Evolutionary conservation across 805 yeast species (phyloP), one percentile per base, ranked within the genome.

Genomic region (Kuraishia borneana): DNA sequence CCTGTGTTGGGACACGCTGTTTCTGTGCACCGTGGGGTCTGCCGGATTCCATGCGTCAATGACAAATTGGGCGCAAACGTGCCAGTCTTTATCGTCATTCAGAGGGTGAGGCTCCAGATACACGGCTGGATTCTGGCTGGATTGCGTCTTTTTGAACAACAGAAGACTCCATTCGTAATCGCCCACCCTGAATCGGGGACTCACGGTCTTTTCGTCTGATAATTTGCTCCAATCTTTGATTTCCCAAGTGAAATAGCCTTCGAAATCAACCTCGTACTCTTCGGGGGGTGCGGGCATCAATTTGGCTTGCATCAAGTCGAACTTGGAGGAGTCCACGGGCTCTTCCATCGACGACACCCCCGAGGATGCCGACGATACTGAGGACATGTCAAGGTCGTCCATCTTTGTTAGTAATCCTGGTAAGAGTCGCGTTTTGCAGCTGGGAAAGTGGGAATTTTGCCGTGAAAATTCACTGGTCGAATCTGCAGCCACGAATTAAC

Each of bases 31-130:
- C 4, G 65, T 53, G 0, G 88, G 81, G 47, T 77, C 72, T 4
- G 63, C 61, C 1, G 96, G 95, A 48, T 82, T 82, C 73, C 96
- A 87, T 37, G 84, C 63, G 32, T 79, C 81, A 28, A 92, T 67
- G 3, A 83, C 83, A 57, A 92, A 92, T 47, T 87, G 94, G 2
- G 92, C 94, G 58, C 96, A 87, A n/a, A 75, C 78, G 36, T 76
- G 76, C 95, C 95, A 87, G 37, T 72, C 70, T 12, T 42, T 51
- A 2, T 46, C 53, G 12, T 32, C 40, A n/a, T 33, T 30, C 4
- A 35, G 36, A 8, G 75, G 75, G 39, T 73, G 70, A 0, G 95
- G 92, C 45, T 85, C 95, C 41, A 92, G 59, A 53, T 85, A 92
- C 18, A 85, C 54, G 1, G 96, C 84, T 6, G 84, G 54, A 37